Evolutionary conservation across 1,284 basidiomycete species (phyloP).

Genomic region (Naganishia sp.): DNA sequence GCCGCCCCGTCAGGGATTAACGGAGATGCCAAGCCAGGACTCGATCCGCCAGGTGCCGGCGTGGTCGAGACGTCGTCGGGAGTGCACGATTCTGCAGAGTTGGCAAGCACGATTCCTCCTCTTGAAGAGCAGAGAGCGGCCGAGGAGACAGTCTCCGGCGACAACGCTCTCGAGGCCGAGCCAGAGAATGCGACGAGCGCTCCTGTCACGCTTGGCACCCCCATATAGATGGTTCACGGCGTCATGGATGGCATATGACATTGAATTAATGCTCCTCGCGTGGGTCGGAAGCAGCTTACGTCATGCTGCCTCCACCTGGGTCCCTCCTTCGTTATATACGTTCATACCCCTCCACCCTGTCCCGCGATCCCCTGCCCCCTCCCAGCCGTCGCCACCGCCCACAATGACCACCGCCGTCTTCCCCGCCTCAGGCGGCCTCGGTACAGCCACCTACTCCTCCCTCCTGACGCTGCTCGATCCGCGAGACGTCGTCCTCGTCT

Average conservation of each 20-base stretch:
- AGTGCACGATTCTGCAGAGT: not conserved
- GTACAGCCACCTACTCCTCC: conserved; percentile 14
- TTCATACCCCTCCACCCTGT: not conserved
- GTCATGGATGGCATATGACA: too few species aligned
- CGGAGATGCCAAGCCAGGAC: not conserved
- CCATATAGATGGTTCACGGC: not conserved
- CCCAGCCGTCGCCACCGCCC: not conserved
- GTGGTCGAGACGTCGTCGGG: not conserved
- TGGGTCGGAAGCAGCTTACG: too few species aligned
- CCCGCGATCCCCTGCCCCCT: not conserved
- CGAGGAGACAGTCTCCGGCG: not conserved
- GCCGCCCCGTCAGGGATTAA: not conserved
- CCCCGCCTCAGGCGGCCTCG: conserved; percentile 31
- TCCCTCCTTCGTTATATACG: not conserved
- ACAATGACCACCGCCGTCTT: conserved; percentile 31
- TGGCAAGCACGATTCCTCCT: not conserved
- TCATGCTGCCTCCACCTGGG: too few species aligned
- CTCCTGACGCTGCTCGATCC: conserved; percentile 23
- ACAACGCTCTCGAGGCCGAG: not conserved
- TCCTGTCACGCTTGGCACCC: not conserved
- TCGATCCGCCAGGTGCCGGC: too few species aligned
- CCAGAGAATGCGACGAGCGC: not conserved
- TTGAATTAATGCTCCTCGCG: too few species aligned
- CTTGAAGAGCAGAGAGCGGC: not conserved
- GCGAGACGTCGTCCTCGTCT: conserved; percentile 20